Evolutionary conservation across 2,329 filamentous ascomycete genomes (phyloP).

Genomic region (Cladosporium sp.): DNA sequence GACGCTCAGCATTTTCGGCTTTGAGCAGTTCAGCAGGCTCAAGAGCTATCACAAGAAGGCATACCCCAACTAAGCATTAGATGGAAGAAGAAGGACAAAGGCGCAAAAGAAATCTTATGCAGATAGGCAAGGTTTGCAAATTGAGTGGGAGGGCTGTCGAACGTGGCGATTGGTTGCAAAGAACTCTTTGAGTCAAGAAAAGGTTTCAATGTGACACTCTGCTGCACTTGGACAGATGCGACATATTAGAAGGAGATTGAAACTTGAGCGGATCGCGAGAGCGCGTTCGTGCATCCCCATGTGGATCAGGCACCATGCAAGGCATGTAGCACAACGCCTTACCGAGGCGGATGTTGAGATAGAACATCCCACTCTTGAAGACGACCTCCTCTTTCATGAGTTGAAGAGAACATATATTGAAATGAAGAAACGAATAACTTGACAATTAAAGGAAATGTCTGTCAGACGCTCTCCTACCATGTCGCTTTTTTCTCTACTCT

Average conservation of each 20-base stretch:
- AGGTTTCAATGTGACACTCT: slow-evolving; percentile 10
- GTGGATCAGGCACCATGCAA: too few relatives aligned
- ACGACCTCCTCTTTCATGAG: too few relatives aligned
- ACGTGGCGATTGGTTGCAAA: slow-evolving; percentile 10
- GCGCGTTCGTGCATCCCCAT: not conserved
- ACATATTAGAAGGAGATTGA: slow-evolving; percentile 1
- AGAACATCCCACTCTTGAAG: too few relatives aligned
- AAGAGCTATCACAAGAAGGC: slow-evolving; percentile 96
- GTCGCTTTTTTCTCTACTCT: too few relatives aligned
- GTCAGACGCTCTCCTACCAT: too few relatives aligned
- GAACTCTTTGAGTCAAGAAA: not conserved
- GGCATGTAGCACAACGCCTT: slow-evolving; percentile 22
- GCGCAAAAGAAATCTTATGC: too few relatives aligned
- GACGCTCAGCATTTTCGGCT: slow-evolving; percentile 84
- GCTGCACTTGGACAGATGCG: not conserved
- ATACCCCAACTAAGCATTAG: slow-evolving; percentile 50
- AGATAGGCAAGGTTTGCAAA: not conserved
- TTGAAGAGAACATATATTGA: too few relatives aligned
- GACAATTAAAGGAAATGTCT: not conserved
- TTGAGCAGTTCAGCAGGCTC: slow-evolving; percentile 92
- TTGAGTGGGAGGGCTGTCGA: slow-evolving; percentile 12
- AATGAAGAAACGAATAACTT: not conserved
- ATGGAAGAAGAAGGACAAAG: too few relatives aligned
- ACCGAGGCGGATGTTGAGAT: not conserved
- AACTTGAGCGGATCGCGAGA: not conserved